These are phyloP conservation scores for Jamesozyma piceae DNA, from an alignment of 805 yeast genomes.

Conservation along the genomic window DNA sequence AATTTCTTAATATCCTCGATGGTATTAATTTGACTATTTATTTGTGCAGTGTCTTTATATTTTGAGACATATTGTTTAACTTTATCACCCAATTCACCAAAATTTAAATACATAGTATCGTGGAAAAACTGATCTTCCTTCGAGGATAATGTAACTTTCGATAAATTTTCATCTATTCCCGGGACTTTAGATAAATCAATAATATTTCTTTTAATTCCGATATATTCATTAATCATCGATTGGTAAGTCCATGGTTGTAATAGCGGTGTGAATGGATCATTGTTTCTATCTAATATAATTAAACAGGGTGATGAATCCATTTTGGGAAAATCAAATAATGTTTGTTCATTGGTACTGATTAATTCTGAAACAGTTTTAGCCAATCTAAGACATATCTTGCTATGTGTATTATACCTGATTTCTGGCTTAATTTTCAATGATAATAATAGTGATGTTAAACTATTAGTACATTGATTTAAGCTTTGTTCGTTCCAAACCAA, in stretches of 20 bases:
- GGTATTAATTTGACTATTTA: conserved; percentile 56
- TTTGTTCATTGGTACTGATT: conserved; percentile 45
- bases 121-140: conserved; percentile 69
- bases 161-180: conserved; percentile 47
- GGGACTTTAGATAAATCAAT: conserved; percentile 55
- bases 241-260: conserved; percentile 96
- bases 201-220: conserved; percentile 74
- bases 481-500: conserved; percentile 22
- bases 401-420: conserved; percentile 66
- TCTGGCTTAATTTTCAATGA: conserved; percentile 67
- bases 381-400: conserved; percentile 53
- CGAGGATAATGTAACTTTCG: conserved; percentile 55
- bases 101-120: conserved; percentile 79
- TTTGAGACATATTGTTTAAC: conserved; percentile 76
- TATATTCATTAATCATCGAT: conserved; percentile 89
- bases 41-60: conserved; percentile 72
- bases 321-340: conserved; percentile 56
- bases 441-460: conserved; percentile 30
- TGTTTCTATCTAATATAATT: conserved; percentile 69
- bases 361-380: conserved; percentile 57
- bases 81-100: conserved; percentile 87
- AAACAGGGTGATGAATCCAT: conserved; percentile 65
- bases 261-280: conserved; percentile 89
- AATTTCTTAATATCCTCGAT: conserved; percentile 85
- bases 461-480: conserved; percentile 18